Conservation (phyloP, 306 rosid species). For the Dicorynia guianensis region DNA sequence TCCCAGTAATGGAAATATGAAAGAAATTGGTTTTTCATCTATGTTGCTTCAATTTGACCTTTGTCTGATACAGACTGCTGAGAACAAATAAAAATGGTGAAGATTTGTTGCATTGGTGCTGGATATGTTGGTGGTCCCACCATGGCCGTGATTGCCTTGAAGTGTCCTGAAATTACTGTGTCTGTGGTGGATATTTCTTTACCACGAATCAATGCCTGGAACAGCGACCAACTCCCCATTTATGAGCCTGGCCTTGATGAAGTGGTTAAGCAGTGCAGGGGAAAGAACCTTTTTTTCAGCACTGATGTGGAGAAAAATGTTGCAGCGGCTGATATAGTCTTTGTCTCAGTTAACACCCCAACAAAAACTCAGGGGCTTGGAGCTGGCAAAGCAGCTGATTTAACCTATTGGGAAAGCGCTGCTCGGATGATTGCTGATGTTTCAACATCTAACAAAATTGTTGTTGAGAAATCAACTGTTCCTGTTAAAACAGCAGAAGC, state of each 20-base stretch:
- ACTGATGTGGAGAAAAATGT: slow-evolving; percentile 85
- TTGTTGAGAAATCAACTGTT: slow-evolving; percentile 91
- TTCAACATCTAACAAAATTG: slow-evolving; percentile 83
- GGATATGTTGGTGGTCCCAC: slow-evolving; percentile 98
- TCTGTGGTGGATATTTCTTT: slow-evolving; percentile 63
- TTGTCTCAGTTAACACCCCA: slow-evolving; percentile 94
- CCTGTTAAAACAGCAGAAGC: slow-evolving; percentile 98
- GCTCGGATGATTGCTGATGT: slow-evolving; percentile 97
- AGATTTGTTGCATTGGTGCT: slow-evolving; percentile 96
- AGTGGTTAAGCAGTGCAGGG: slow-evolving; percentile 70
- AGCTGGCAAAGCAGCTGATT: slow-evolving; percentile 95
- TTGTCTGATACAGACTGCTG: slow-evolving; percentile 43
- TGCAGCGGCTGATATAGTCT: slow-evolving; percentile 79
- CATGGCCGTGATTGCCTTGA: slow-evolving; percentile 88
- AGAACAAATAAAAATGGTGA: slow-evolving; percentile 69
- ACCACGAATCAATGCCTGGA: slow-evolving; percentile 67
- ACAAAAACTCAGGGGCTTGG: slow-evolving; percentile 94
- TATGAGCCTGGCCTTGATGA: slow-evolving; percentile 78
- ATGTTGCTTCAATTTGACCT: slow-evolving; percentile 16
- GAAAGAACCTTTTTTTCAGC: slow-evolving; percentile 69
- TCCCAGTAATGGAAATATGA: background rate
- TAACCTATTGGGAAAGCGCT: slow-evolving; percentile 96
- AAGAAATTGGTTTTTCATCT: background rate
- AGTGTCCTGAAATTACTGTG: slow-evolving; percentile 69
- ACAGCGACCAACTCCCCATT: slow-evolving; percentile 70